Base-by-base conservation (phyloP, 2,329 filamentous ascomycete genomes). In the Ophiostoma perfectum region DNA sequence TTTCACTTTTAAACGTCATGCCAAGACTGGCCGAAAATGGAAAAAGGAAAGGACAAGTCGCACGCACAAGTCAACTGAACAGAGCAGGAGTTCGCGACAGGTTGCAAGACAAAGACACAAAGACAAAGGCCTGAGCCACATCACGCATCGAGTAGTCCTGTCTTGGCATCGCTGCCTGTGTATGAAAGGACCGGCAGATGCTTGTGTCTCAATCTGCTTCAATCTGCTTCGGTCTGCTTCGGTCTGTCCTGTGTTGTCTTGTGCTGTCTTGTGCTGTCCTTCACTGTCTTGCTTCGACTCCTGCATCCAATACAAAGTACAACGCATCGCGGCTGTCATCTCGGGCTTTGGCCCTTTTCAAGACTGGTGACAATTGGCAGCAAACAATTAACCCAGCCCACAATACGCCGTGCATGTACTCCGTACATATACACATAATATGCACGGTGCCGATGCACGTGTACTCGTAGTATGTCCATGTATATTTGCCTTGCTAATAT, bases 301-400 rank as follows among this genome's bases (percentile, higher is more conserved):
- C 27, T 27, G 27, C 27, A 27, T 27, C 27, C 27, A 27, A 27
- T 27, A 27, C 27, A 27, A 27, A 27, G 27, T 27, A 27, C 27
- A 27, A 27, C 27, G 27, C 27, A 27, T 55, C 49, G 49, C 27
- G 49, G 49, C 49, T n/a, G 18, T 55, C 18, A 55, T 55, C 49
- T 60, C 55, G 55, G 55, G 14, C 55, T 14, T 60, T 60, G 55
- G 16, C 55, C 55, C 55, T 60, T 60, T 60, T 60, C 27, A 60
- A 27, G 55, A 36, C 55, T 60, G 55, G 55, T 38, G 27, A 38
- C 55, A 60, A 14, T 14, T 38, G 11, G 27, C 27, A 38, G n/a
- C 55, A 60, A 27, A 18, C 55, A 36, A 39, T 38, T 60, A 60
- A 60, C 55, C 55, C 55, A 60, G 55, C 55, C 52, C 11, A 14